Conservation (phyloP, 2,329 filamentous ascomycete genomes). For the Exserohilum turcica region DNA sequence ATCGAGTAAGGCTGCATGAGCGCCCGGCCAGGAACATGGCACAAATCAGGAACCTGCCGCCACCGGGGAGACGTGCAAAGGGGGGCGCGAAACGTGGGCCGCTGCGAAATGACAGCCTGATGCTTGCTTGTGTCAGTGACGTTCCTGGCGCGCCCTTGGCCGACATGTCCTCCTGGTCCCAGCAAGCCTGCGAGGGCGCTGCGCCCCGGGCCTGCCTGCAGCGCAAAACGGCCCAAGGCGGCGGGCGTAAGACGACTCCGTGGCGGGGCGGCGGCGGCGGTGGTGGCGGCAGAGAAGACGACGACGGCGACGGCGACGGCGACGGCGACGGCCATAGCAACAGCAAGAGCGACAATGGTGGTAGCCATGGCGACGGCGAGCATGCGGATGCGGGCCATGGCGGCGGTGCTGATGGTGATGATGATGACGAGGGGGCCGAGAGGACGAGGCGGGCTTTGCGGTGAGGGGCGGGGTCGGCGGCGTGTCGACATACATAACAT, state of each 20-base stretch:
- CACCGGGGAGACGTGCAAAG: constrained; percentile 25
- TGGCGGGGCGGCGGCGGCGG: no score
- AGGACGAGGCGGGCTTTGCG: constrained; percentile 13
- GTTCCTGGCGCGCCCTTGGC: constrained; percentile 10
- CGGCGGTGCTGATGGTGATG: background rate
- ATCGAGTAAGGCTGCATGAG: constrained; percentile 41
- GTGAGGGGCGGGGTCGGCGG: constrained; percentile 9
- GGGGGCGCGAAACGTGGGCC: constrained; percentile 22
- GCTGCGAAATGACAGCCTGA: constrained; percentile 27
- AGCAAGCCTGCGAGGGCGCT: background rate
- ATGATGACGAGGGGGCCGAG: no score
- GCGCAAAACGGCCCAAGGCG: constrained; percentile 5
- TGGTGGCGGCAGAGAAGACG: background rate
- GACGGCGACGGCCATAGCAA: no score
- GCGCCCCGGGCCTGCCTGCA: background rate
- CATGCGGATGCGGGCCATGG: no score
- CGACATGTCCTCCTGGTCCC: no score
- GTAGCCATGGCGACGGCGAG: no score
- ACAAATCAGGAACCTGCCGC: constrained; percentile 30
- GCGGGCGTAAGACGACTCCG: background rate
- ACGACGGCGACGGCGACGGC: background rate
- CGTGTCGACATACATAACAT: background rate
- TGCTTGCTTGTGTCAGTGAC: constrained; percentile 20
- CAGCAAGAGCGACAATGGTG: no score
- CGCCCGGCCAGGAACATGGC: constrained; percentile 38